phyloP scores from a whole-genome alignment of 768 basidiomycete species.

The Cystobasidium onofrii region DNA sequence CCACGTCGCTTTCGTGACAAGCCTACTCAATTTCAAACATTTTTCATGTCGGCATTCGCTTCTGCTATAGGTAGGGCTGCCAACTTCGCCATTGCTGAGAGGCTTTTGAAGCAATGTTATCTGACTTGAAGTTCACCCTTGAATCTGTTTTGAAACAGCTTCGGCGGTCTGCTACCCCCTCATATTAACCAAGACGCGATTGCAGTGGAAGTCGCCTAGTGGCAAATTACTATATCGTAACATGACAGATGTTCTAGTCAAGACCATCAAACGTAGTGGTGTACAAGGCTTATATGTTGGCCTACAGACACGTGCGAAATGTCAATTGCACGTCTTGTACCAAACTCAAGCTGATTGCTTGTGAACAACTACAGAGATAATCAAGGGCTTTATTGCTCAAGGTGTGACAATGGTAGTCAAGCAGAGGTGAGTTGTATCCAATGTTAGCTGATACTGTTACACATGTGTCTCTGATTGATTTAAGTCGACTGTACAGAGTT shows the following conservation, averaged over 20 bases:
- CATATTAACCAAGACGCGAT: slow-evolving; percentile 53
- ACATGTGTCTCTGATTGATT: no score
- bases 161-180: slow-evolving; percentile 54
- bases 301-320: slow-evolving; percentile 48
- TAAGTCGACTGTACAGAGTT: neutral
- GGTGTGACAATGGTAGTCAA: slow-evolving; percentile 58
- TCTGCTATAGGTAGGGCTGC: slow-evolving; percentile 42
- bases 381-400: slow-evolving; percentile 55
- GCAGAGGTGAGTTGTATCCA: slow-evolving; percentile 49
- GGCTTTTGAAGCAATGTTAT: no score
- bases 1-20: slow-evolving; percentile 42
- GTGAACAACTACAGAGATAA: slow-evolving; percentile 31
- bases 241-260: slow-evolving; percentile 37
- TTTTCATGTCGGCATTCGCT: slow-evolving; percentile 55
- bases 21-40: slow-evolving; percentile 51
- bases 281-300: slow-evolving; percentile 54
- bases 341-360: neutral
- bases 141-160: slow-evolving; percentile 46
- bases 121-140: no score
- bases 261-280: slow-evolving; percentile 40
- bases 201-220: slow-evolving; percentile 39
- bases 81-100: no score
- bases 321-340: no score
- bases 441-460: neutral
- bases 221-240: slow-evolving; percentile 37